Percentiles rank a stretch among this genome's conserved stretches.
These are phyloP conservation scores for Grifola frondosa DNA, from an alignment of 1,284 basidiomycete genomes.

Conservation along the genomic window DNA sequence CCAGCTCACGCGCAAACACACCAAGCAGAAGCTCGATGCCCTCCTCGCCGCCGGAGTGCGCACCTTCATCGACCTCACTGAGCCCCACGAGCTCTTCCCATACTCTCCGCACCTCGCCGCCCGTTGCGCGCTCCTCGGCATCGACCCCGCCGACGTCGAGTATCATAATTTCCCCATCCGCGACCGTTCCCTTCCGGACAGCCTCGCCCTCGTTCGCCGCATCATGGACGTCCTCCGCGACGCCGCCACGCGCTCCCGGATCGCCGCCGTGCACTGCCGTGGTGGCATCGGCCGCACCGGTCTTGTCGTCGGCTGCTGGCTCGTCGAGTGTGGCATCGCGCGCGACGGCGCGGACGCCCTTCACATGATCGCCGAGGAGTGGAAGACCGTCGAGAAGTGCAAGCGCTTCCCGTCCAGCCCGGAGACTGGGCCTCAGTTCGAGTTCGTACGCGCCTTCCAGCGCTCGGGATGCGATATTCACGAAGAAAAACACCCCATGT, in stretches of 20 bases:
- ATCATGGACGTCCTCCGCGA: constrained; percentile 58
- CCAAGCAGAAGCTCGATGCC: constrained; percentile 63
- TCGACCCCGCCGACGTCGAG: constrained; percentile 52
- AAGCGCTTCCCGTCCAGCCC: constrained; percentile 70
- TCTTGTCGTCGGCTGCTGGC: constrained; percentile 75
- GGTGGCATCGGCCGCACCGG: constrained; percentile 77
- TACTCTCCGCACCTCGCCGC: constrained; percentile 56
- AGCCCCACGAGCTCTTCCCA: constrained; percentile 64
- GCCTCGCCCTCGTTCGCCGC: constrained; percentile 50
- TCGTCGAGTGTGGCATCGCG: constrained; percentile 63
- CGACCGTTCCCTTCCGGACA: constrained; percentile 63
- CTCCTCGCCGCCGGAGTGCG: constrained; percentile 68
- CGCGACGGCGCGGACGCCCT: constrained; percentile 63
- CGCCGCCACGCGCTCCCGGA: constrained; percentile 53
- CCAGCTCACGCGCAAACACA: constrained; percentile 34
- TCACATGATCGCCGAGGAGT: constrained; percentile 60
- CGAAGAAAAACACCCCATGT: no score
- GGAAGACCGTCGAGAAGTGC: constrained; percentile 75
- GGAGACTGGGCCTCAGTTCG: constrained; percentile 75
- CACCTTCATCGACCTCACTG: constrained; percentile 79
- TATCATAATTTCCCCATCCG: constrained; percentile 77
- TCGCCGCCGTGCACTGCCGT: constrained; percentile 70
- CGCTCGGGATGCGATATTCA: constrained; percentile 23
- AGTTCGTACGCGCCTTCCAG: constrained; percentile 61
- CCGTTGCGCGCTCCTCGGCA: constrained; percentile 52